Percentiles rank a stretch among this genome's conserved stretches.
Evolutionary conservation across 139 green algal genomes (phyloP).

Genomic region (Micractinium sp.): DNA sequence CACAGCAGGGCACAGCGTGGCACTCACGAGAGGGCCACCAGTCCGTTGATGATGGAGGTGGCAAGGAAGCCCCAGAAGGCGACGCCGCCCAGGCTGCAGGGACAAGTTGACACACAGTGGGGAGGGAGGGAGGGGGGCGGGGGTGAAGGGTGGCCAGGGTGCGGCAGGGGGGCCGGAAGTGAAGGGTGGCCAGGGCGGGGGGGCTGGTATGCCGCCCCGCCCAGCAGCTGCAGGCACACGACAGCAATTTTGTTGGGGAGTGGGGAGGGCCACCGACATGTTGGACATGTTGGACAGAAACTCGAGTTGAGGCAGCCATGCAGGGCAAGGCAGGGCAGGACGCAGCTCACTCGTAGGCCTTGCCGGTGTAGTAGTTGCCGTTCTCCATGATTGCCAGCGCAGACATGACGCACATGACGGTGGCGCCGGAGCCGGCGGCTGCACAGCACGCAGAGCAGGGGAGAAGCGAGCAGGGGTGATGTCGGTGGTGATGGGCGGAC

Average conservation of each 20-base stretch:
- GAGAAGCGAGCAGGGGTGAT: neutral
- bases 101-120: too few species aligned
- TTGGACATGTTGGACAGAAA: too few species aligned
- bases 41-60: neutral
- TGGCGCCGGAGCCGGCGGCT: neutral
- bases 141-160: neutral
- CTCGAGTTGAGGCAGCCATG: neutral
- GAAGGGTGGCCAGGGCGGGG: too few species aligned
- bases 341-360: neutral
- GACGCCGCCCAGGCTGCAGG: neutral
- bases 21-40: constrained; percentile 12
- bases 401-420: neutral
- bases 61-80: constrained; percentile 24
- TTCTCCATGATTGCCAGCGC: constrained; percentile 1
- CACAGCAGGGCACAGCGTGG: neutral
- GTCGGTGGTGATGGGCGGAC: neutral
- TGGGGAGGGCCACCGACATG: too few species aligned
- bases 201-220: too few species aligned
- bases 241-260: neutral
- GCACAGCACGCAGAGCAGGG: neutral
- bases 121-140: neutral
- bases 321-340: too few species aligned
- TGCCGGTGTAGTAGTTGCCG: constrained; percentile 9
- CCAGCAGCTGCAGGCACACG: too few species aligned
- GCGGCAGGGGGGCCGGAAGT: too few species aligned